These are phyloP conservation scores for Alternaria tenuissima DNA, from an alignment of 2,329 filamentous ascomycete genomes.

Conservation along the genomic window DNA sequence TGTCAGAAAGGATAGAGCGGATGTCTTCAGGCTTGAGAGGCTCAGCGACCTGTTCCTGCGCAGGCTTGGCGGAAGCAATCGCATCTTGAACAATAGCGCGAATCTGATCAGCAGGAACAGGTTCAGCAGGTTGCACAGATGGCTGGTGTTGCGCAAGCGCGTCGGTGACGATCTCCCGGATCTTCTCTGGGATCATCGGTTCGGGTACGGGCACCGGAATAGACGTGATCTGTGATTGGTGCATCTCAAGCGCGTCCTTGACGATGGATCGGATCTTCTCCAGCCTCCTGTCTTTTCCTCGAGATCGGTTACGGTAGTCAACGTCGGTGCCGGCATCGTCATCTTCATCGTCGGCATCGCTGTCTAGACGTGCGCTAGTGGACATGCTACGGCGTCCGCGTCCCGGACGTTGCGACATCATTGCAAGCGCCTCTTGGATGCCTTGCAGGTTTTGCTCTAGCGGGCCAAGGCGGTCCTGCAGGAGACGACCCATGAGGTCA, in stretches of 20 bases:
- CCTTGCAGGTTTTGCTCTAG: constrained; percentile 79
- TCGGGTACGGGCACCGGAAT: constrained; percentile 39
- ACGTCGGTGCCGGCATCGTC: constrained; percentile 67
- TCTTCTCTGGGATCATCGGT: constrained; percentile 70
- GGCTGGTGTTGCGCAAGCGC: constrained; percentile 64
- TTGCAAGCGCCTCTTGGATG: constrained; percentile 75
- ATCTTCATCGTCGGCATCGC: constrained; percentile 94
- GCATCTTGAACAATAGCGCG: constrained; percentile 67
- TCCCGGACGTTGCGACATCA: constrained; percentile 60
- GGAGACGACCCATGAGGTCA: constrained; percentile 78
- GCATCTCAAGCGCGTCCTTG: constrained; percentile 69
- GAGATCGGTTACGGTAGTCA: constrained; percentile 75
- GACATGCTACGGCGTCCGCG: constrained; percentile 73
- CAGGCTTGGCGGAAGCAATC: constrained; percentile 58
- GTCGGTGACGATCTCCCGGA: constrained; percentile 67
- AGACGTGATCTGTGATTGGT: constrained; percentile 47
- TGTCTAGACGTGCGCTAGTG: constrained; percentile 72
- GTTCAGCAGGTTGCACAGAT: constrained; percentile 31
- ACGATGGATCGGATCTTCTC: constrained; percentile 74
- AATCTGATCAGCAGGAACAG: constrained; percentile 74
- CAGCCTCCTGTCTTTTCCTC: constrained; percentile 77
- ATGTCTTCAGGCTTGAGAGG: constrained; percentile 41
- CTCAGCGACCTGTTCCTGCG: constrained; percentile 25
- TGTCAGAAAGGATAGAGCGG: constrained; percentile 36
- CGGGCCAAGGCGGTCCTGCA: constrained; percentile 80